phyloP scores from a whole-genome alignment of 2,329 filamentous ascomycete genomes.

The Clonostachys rosea region DNA sequence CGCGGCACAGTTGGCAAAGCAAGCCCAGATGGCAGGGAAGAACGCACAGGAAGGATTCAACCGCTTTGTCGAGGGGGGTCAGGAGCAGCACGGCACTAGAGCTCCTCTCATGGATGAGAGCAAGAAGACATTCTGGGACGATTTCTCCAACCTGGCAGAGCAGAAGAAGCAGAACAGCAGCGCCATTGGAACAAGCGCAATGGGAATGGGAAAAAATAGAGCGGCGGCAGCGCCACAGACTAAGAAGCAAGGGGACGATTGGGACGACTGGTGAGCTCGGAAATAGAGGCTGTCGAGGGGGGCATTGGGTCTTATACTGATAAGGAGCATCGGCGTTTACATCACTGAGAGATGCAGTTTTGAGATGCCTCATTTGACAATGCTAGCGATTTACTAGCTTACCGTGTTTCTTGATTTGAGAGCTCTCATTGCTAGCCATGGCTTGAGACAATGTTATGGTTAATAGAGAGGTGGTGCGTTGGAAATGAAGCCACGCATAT shows the following conservation, averaged over 20 bases:
- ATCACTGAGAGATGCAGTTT: not conserved
- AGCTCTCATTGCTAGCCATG: too few species aligned
- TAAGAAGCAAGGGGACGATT: conserved; percentile 50
- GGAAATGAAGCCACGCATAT: too few species aligned
- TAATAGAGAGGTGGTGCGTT: too few species aligned
- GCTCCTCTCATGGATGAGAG: conserved; percentile 48
- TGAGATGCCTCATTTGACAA: not conserved
- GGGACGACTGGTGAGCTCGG: conserved; percentile 55
- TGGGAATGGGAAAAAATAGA: conserved; percentile 45
- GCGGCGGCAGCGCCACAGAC: conserved; percentile 15
- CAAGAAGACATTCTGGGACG: conserved; percentile 89
- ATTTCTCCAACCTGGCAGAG: conserved; percentile 70
- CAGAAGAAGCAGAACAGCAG: conserved; percentile 38
- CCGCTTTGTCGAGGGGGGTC: conserved; percentile 79
- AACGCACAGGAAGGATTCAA: conserved; percentile 76
- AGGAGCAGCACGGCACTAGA: conserved; percentile 14
- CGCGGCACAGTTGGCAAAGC: conserved; percentile 61
- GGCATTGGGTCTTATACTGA: not conserved
- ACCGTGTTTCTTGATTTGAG: conserved; percentile 2
- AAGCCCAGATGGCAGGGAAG: conserved; percentile 65
- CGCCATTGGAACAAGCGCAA: conserved; percentile 54
- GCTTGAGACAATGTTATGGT: too few species aligned
- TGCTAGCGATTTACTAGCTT: conserved; percentile 2
- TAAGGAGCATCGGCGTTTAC: not conserved
- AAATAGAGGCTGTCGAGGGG: too few species aligned